Percentiles rank a stretch among this genome's conserved stretches.
Evolutionary conservation across 139 green algal species (phyloP).

Genomic region (Micromonas commoda): DNA sequence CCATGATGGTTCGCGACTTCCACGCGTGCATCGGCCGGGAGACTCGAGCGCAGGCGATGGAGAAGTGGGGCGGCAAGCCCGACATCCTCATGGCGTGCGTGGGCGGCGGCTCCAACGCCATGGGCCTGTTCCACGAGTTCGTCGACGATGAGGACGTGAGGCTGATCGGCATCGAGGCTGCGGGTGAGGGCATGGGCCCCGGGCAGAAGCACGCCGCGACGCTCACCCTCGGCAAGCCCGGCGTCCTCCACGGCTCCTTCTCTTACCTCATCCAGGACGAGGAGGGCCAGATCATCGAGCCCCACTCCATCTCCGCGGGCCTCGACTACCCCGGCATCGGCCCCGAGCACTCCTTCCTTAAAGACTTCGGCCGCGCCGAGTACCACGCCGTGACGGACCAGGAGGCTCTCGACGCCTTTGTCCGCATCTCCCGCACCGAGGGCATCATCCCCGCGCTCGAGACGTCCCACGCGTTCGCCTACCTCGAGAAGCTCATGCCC

Average conservation of each 20-base stretch:
- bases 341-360: constrained; percentile 97
- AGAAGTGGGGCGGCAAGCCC: constrained; percentile 76
- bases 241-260: constrained; percentile 92
- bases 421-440: constrained; percentile 73
- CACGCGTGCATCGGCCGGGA: constrained; percentile 91
- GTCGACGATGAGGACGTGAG: constrained; percentile 80
- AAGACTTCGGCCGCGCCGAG: constrained; percentile 84
- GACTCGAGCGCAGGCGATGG: constrained; percentile 65
- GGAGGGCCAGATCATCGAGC: constrained; percentile 96
- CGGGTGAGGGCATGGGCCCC: constrained; percentile 81
- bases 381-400: constrained; percentile 90
- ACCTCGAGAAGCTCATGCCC: constrained; percentile 78
- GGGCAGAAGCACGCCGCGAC: constrained; percentile 91
- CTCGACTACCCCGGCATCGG: constrained; percentile 96
- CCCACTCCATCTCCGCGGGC: constrained; percentile 92
- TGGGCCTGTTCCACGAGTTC: constrained; percentile 98
- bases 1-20: constrained; percentile 98
- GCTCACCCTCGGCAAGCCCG: constrained; percentile 83
- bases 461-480: constrained; percentile 90
- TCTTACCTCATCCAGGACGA: constrained; percentile 92
- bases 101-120: constrained; percentile 95
- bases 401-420: constrained; percentile 65
- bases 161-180: constrained; percentile 49
- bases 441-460: constrained; percentile 98
- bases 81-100: constrained; percentile 96